Evolutionary conservation across 495 filamentous ascomycete species (phyloP), one percentile per base, ranked within the genome.

Genomic region (Podospora bellae-mahoneyi): DNA sequence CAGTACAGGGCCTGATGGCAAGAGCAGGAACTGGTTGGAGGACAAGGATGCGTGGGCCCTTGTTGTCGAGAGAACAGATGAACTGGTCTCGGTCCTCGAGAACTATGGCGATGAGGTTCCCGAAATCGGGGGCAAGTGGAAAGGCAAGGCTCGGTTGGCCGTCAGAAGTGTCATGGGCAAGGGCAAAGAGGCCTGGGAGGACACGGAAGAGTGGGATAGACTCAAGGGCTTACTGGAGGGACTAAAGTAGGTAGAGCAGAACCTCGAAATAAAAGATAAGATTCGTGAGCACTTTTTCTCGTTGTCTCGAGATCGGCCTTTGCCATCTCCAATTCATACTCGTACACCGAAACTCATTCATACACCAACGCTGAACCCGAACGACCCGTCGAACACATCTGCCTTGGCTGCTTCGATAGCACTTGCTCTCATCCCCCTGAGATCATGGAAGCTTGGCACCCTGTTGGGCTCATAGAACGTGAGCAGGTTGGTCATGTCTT

Each of bases 161-260:
- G 84, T 97, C 3, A 82, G 92, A 55, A 91, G 90, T 26, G 86
- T 97, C 6, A 80, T 93, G 80, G 91, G 93, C 0, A 91, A 90
- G 75, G 94, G 88, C 16, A 96, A 88, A 80, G 89, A 91, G 70
- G 84, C 77, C 5, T 97, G 93, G 92, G 93, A 96, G 79, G 92
- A 83, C 2, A 90, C 83, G 56, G 80, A 84, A 65, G 91, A 86
- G 66, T 97, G 89, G 89, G 82, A 84, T 62, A 83, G 75, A 62
- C 76, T 98, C 77, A 77, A 83, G 75, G 84, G 78, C 66, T 79
- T 84, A 66, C 67, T 90, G 80, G 82, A 88, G 64, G 89, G 84
- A 55, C 76, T 94, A 76, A 89, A 84, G 64, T 69, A 48, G 39
- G 15, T 16, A 48, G 5, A 48, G 30, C 4, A 4, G 7, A 7